A percentile compares a stretch with the other conserved stretches of the same genome.
Conservation (phyloP, 2,329 filamentous ascomycete species). For the Xylariaceae sp. region DNA sequence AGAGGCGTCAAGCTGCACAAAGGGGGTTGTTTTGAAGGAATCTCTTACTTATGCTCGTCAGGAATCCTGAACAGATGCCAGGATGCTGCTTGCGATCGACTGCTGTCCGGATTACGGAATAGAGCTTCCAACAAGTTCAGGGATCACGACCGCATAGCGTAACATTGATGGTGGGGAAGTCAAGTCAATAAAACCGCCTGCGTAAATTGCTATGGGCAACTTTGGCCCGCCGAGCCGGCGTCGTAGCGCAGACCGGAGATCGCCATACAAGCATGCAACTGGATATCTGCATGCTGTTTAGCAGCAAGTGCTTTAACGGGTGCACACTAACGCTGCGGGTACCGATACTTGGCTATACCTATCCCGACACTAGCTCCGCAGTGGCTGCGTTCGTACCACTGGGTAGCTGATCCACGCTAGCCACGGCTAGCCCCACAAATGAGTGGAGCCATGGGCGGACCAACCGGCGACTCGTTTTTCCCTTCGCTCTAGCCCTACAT, state of each 20-base stretch:
- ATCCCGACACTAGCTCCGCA: neutral
- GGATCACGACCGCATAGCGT: neutral
- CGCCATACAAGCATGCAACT: neutral
- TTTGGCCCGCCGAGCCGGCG: neutral
- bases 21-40: too few relatives aligned
- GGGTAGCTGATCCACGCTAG: neutral
- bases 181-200: too few relatives aligned
- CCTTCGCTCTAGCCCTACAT: slow-evolving; percentile 30
- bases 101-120: neutral
- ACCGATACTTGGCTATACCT: neutral
- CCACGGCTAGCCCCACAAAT: neutral
- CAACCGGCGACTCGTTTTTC: slow-evolving; percentile 28
- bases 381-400: neutral
- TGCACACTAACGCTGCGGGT: neutral
- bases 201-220: neutral
- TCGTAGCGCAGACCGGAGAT: neutral
- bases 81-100: too few relatives aligned
- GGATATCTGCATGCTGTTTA: neutral
- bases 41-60: too few relatives aligned
- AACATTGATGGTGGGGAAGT: neutral
- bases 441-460: neutral
- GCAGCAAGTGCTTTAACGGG: neutral
- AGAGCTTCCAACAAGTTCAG: neutral
- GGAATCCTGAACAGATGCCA: too few relatives aligned
- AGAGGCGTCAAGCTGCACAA: too few relatives aligned